Evolutionary conservation across 805 yeast species (phyloP).

Genomic region (Barnettozyma wickerhamii): DNA sequence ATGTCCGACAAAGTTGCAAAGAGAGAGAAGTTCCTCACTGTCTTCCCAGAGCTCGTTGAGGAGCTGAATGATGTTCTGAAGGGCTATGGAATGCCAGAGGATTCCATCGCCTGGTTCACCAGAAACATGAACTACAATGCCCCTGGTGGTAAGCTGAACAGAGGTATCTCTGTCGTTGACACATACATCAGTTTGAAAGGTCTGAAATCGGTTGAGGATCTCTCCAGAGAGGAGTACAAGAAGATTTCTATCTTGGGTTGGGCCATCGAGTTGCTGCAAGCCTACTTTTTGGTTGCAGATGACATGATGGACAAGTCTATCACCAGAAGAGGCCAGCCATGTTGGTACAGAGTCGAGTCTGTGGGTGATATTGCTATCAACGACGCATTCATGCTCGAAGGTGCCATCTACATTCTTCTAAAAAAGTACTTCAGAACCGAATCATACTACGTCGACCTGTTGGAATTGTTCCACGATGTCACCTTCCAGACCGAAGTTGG

Average conservation of each 20-base stretch:
- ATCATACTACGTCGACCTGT: conserved; percentile 77
- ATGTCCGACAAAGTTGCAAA: conserved; percentile 26
- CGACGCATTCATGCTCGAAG: conserved; percentile 95
- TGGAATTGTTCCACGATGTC: conserved; percentile 94
- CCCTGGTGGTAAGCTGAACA: conserved; percentile 94
- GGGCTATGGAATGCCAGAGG: conserved; percentile 76
- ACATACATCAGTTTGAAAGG: conserved; percentile 80
- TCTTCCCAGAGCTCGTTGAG: conserved; percentile 72
- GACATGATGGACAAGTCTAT: conserved; percentile 97
- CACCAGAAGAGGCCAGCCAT: conserved; percentile 97
- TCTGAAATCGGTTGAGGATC: conserved; percentile 50
- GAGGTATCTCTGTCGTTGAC: conserved; percentile 94
- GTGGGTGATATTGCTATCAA: conserved; percentile 95
- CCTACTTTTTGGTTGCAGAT: conserved; percentile 94
- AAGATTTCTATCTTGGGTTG: conserved; percentile 90
- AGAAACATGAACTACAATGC: conserved; percentile 76
- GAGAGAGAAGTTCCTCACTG: conserved; percentile 55
- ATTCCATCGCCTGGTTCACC: conserved; percentile 83
- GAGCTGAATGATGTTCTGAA: conserved; percentile 63
- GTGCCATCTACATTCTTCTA: conserved; percentile 83
- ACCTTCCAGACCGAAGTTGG: conserved; percentile 98
- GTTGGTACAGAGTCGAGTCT: conserved; percentile 83
- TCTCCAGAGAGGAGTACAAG: conserved; percentile 66
- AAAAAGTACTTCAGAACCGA: conserved; percentile 86
- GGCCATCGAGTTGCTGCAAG: conserved; percentile 92